Base-by-base conservation (phyloP, 2,329 filamentous ascomycete genomes). In the Cercospora janseana region DNA sequence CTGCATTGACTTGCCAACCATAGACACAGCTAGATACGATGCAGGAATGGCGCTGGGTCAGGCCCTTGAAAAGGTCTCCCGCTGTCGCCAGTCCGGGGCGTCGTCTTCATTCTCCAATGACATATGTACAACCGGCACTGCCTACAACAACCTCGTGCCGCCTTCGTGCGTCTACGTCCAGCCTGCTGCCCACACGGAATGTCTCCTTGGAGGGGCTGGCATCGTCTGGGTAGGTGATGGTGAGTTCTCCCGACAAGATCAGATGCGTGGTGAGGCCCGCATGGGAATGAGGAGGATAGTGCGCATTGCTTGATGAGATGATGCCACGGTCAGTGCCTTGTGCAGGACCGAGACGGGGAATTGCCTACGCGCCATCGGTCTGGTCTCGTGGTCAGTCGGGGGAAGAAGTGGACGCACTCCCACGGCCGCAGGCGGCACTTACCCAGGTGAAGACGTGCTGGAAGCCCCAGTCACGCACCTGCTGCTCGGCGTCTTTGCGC, bases 131-230 rank as follows among this genome's bases (percentile, higher is more conserved):
- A 0, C 85, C 85, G 52, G 79, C 71, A 1, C 67, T 59, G 1
- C 85, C 84, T 38, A 87, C 76, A 80, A 83, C 87, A 1, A 88
- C 85, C 69, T 88, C 83, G 59, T 88, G 85, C 9, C 79, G 65
- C 50, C 77, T 74, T 6, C 76, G 75, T 2, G 83, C 81, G 23
- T 83, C 82, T 3, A 88, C 82, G 62, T 88, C 84, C 28, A 87
- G 70, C 29, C 84, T 73, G 31, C 78, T 78, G 1, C 85, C 85
- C 1, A 76, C 74, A 0, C 77, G 74, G 54, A 81, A 82, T 0
- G 79, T 82, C 51, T 77, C 75, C 67, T 81, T 86, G 56, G 70
- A 73, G 0, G 77, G 71, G 21, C 69, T 66, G 13, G 70, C 61
- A 50, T 86, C 83, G 9, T 81, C 67, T 0, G 83, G 85, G 61